These are phyloP conservation scores for Psilocybe sp. DNA, from an alignment of 768 basidiomycete species.

Conservation along the genomic window DNA sequence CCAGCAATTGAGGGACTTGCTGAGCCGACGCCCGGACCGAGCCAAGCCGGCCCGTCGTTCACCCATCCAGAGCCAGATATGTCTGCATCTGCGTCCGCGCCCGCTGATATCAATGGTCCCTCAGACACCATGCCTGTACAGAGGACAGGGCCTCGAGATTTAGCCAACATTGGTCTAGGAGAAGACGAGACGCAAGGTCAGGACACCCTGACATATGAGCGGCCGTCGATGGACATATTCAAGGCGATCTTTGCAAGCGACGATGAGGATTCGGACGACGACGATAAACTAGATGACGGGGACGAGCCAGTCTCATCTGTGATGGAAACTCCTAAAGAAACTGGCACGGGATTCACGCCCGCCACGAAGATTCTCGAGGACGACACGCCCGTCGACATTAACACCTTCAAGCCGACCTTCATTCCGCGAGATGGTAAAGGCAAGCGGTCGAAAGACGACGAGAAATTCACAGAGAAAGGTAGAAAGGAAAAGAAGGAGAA, in stretches of 20 bases:
- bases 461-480: constrained; percentile 29
- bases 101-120: constrained; percentile 5
- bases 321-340: constrained; percentile 9
- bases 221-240: constrained; percentile 90
- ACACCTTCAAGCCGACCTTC: constrained; percentile 89
- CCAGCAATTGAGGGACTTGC: constrained; percentile 43
- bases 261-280: constrained; percentile 82
- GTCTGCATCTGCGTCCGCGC: constrained; percentile 5
- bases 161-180: constrained; percentile 85
- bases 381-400: constrained; percentile 43
- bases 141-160: constrained; percentile 42
- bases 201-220: constrained; percentile 84
- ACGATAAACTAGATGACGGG: constrained; percentile 35
- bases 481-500: constrained; percentile 51
- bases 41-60: constrained; percentile 13
- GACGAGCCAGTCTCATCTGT: constrained; percentile 20
- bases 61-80: constrained; percentile 20
- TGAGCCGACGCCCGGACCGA: constrained; percentile 24
- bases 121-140: constrained; percentile 10
- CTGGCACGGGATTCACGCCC: constrained; percentile 12
- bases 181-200: constrained; percentile 89
- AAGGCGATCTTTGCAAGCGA: constrained; percentile 98
- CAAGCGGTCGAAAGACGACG: constrained; percentile 40
- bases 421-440: constrained; percentile 58
- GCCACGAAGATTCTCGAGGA: constrained; percentile 16